A percentile compares a stretch with the other conserved stretches of the same genome.
These are phyloP conservation scores for Brassica hybrid DNA, from an alignment of 441 rosid genomes.

Conservation along the genomic window DNA sequence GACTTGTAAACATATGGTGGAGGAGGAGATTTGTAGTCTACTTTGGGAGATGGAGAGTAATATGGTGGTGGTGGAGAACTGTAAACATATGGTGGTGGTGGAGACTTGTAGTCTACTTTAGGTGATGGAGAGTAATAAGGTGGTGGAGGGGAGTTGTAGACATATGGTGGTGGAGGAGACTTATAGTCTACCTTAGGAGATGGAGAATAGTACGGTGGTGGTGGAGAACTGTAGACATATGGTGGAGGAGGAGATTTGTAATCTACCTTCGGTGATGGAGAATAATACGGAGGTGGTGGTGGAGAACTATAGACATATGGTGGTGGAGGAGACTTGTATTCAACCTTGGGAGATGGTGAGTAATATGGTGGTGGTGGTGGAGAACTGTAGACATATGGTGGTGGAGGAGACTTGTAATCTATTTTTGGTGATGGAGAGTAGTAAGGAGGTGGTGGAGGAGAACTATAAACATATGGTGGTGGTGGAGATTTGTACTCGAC, in stretches of 20 bases:
- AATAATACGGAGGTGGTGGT: not conserved
- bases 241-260: too few species aligned
- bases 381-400: too few species aligned
- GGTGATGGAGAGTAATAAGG: too few species aligned
- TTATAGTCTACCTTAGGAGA: not conserved
- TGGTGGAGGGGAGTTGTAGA: too few species aligned
- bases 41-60: not conserved
- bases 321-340: too few species aligned
- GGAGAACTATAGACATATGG: too few species aligned
- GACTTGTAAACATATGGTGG: not conserved
- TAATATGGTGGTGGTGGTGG: too few species aligned
- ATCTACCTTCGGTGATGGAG: too few species aligned
- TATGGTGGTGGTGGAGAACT: not conserved
- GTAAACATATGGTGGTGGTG: not conserved
- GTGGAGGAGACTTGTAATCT: not conserved
- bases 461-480: not conserved
- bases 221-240: not conserved
- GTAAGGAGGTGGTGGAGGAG: not conserved
- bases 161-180: not conserved
- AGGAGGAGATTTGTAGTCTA: not conserved
- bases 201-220: not conserved
- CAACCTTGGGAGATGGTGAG: too few species aligned
- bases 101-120: too few species aligned
- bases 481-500: not conserved
- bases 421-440: not conserved